Conservation (phyloP, 176 grass and related monocot species). For the Eragrostis nindensis region DNA sequence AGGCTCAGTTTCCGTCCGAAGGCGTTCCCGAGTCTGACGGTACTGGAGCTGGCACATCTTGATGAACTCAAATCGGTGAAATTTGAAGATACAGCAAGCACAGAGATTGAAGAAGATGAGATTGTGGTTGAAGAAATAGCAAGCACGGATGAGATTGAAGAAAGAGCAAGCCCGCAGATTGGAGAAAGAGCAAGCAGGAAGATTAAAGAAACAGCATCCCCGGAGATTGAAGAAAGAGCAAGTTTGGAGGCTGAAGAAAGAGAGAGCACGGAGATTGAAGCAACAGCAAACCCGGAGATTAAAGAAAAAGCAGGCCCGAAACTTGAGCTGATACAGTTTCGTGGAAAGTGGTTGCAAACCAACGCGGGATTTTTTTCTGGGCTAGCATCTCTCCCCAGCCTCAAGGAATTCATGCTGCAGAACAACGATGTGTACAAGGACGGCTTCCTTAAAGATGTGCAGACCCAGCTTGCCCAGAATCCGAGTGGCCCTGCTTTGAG, state of each 20-base stretch:
- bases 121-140: too few species aligned
- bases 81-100: not conserved
- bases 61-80: not conserved
- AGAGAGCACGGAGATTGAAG: too few species aligned
- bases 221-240: too few species aligned
- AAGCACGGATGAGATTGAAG: too few species aligned
- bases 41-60: accelerated
- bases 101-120: too few species aligned
- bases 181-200: too few species aligned
- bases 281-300: too few species aligned
- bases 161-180: too few species aligned
- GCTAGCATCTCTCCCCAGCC: not conserved
- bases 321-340: not conserved
- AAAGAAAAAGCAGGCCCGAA: not conserved
- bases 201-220: too few species aligned
- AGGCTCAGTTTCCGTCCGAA: not conserved
- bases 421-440: not conserved
- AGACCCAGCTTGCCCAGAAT: not conserved
- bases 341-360: too few species aligned
- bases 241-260: too few species aligned
- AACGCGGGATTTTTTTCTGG: not conserved
- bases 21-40: not conserved
- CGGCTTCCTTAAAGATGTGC: not conserved
- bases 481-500: not conserved
- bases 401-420: not conserved